A percentile compares a stretch with the other conserved stretches of the same genome.
phyloP scores from a whole-genome alignment of 345 rosid genomes.

The Moringa oleifera region DNA sequence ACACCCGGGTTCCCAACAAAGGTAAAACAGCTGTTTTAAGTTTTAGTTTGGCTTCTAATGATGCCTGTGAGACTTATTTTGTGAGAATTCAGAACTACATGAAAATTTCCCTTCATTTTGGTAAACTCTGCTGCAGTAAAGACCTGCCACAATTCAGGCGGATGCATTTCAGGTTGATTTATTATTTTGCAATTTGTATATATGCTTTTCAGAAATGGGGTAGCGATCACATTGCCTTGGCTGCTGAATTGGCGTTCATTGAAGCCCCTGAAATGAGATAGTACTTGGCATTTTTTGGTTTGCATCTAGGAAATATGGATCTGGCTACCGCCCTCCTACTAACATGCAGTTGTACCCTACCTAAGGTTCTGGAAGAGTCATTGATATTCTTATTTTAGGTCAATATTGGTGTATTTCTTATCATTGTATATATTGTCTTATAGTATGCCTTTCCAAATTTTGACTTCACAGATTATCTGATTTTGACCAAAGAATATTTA shows the following conservation, averaged over 20 bases:
- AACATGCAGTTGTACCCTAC: too few relatives aligned
- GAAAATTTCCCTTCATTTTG: neutral
- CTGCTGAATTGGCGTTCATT: constrained; percentile 65
- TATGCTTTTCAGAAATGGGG: constrained; percentile 81
- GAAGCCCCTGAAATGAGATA: constrained; percentile 2
- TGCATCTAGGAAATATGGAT: neutral
- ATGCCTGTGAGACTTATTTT: neutral
- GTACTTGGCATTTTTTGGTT: neutral
- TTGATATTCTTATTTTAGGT: too few relatives aligned
- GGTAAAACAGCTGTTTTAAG: constrained; percentile 30
- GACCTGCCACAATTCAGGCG: neutral
- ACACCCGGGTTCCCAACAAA: constrained; percentile 90
- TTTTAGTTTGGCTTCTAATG: neutral
- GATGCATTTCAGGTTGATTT: neutral
- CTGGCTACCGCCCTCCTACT: neutral
- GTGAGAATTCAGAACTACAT: neutral
- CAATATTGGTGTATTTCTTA: too few relatives aligned
- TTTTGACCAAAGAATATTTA: too few relatives aligned
- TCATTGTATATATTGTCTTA: too few relatives aligned
- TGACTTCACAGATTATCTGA: too few relatives aligned
- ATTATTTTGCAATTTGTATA: neutral
- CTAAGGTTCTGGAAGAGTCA: too few relatives aligned
- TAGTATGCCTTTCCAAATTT: too few relatives aligned
- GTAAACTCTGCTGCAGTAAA: neutral
- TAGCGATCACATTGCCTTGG: constrained; percentile 90